Base-by-base conservation (phyloP, 192 early-diverging fungal species). In the Geranomyces variabilis region DNA sequence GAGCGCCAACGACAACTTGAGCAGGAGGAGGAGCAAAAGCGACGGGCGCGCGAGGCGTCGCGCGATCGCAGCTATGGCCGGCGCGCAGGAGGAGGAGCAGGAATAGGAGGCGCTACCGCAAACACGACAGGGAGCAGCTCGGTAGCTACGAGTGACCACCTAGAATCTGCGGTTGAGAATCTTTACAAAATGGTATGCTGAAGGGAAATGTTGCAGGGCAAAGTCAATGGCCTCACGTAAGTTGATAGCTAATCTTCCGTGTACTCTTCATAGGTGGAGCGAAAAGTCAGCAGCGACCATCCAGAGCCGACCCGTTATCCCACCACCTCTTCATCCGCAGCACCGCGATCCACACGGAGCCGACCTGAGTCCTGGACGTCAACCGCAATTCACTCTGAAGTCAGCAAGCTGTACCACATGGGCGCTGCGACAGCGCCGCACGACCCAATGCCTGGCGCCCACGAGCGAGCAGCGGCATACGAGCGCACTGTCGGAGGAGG, bases 381-480 rank as follows among this genome's bases (percentile, higher is more conserved):
- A n/a, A 76, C 75, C 31, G 75, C 75, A n/a, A 76, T 76, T 17
- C 75, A 76, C 53, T 76, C 75, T n/a, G 75, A 76, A 65, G 75
- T 76, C 34, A 46, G 34, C 34, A 69, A 70, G 28, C 55, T 76
- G 3, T 76, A 76, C 48, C 65, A 71, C 46, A 63, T 76, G 48
- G 75, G 75, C 8, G 75, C 67, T 14, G 61, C 70, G 4, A 63
- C 70, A 26, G 60, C 69, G 21, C 51, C 51, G 19, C 51, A 55
- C 51, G 51, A 55, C 26, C 51, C 51, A n/a, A 55, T 55, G 51
- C 51, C 51, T 55, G 21, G 10, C 10, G 36, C 36, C 5, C 36
- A 41, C 36, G 36, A 3, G 10, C 36, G 36, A 41, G 36, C 36
- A 41, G 36, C 36, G 5, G 36, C 36, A 41, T 41, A 41, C 14